phyloP scores from a whole-genome alignment of 371 early-diverging fungal genomes.

The Actinomortierella wolfii region DNA sequence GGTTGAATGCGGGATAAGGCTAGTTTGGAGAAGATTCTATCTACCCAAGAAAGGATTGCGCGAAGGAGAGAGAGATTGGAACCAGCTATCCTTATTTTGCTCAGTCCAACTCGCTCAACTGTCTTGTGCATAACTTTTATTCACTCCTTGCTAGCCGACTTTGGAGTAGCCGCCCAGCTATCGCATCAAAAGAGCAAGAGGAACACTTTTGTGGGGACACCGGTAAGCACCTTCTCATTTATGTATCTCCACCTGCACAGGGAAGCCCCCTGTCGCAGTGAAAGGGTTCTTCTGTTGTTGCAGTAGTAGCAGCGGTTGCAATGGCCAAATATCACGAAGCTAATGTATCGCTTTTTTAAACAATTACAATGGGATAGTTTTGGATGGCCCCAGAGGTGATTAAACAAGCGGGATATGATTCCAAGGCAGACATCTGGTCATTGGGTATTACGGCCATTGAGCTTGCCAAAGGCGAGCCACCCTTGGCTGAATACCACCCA shows the following conservation, averaged over 20 bases:
- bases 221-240: conserved; percentile 55
- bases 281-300: too few relatives aligned
- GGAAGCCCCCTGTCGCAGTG: too few relatives aligned
- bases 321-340: too few relatives aligned
- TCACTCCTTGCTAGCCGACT: conserved; percentile 75
- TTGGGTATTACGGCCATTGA: conserved; percentile 98
- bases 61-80: too few relatives aligned
- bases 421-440: conserved; percentile 99
- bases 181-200: conserved; percentile 75
- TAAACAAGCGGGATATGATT: conserved; percentile 93
- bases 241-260: too few relatives aligned
- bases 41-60: too few relatives aligned
- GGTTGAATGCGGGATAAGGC: too few relatives aligned
- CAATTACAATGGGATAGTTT: conserved; percentile 53
- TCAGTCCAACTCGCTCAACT: neutral
- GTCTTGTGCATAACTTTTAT: neutral
- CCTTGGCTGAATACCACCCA: conserved; percentile 91
- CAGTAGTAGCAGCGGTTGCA: too few relatives aligned
- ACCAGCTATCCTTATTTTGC: neutral
- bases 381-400: conserved; percentile 99
- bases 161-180: conserved; percentile 95
- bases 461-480: conserved; percentile 92
- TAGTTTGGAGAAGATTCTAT: too few relatives aligned
- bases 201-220: conserved; percentile 99
- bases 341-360: neutral